These are phyloP conservation scores for Apiotrichum porosum DNA, from an alignment of 1,284 basidiomycete species.

Conservation along the genomic window DNA sequence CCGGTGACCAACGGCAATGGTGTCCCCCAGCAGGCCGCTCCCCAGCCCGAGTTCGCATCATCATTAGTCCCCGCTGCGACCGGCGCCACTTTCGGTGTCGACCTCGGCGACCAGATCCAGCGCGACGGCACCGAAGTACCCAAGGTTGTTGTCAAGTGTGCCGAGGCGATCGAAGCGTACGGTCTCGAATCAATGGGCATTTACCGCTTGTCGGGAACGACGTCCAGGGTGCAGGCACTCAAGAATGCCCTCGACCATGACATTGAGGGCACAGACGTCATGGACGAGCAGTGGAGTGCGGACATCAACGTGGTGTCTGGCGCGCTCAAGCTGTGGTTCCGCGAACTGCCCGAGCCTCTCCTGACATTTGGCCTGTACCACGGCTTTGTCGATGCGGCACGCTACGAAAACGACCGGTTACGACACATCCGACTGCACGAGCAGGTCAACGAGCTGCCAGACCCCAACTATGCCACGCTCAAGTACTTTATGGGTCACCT, in stretches of 20 bases:
- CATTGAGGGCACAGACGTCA: conserved; percentile 74
- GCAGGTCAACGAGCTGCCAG: conserved; percentile 93
- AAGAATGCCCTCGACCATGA: conserved; percentile 84
- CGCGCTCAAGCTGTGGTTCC: conserved; percentile 90
- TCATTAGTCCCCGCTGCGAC: conserved; percentile 29
- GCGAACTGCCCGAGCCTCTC: conserved; percentile 92
- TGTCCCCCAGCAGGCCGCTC: background rate
- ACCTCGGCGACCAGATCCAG: conserved; percentile 83
- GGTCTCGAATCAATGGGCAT: conserved; percentile 79
- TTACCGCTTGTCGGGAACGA: conserved; percentile 88
- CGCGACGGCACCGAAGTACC: conserved; percentile 88
- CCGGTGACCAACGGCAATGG: conserved; percentile 11
- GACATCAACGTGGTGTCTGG: conserved; percentile 96
- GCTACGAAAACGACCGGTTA: conserved; percentile 87
- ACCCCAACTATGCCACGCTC: conserved; percentile 95
- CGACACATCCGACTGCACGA: conserved; percentile 94
- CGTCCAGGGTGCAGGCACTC: conserved; percentile 77
- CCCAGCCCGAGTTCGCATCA: conserved; percentile 14
- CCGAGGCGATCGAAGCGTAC: conserved; percentile 82
- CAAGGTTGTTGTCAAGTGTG: conserved; percentile 80
- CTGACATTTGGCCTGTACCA: conserved; percentile 79
- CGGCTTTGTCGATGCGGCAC: conserved; percentile 90
- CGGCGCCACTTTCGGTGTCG: conserved; percentile 76
- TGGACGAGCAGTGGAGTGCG: conserved; percentile 80
- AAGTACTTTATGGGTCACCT: conserved; percentile 95